phyloP scores from a whole-genome alignment of 495 filamentous ascomycete species.

The Tuber brumale region DNA sequence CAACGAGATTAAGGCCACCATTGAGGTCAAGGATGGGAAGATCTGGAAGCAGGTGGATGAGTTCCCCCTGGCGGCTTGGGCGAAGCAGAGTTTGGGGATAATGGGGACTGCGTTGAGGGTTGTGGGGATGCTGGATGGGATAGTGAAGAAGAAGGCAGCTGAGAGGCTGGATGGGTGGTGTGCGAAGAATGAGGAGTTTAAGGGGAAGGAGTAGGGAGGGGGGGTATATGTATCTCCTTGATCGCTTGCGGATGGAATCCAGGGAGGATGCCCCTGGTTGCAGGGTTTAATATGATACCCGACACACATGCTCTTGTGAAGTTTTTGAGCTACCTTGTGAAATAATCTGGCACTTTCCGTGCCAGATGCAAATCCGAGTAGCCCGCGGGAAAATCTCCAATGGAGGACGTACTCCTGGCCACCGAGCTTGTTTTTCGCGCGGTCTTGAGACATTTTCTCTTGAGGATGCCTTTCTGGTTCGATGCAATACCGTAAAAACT shows the following conservation, averaged over 20 bases:
- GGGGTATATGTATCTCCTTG: neutral
- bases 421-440: neutral
- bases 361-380: neutral
- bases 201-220: constrained; percentile 4
- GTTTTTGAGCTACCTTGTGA: neutral
- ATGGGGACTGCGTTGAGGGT: constrained; percentile 8
- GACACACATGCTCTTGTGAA: neutral
- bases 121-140: constrained; percentile 11
- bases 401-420: neutral
- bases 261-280: neutral
- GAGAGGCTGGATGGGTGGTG: constrained; percentile 25
- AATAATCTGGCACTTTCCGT: neutral
- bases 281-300: neutral
- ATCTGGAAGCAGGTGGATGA: constrained; percentile 15
- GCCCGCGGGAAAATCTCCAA: neutral
- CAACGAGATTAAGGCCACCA: constrained; percentile 14
- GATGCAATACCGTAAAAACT: too few species aligned
- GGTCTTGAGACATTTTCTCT: neutral
- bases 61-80: constrained; percentile 22
- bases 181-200: constrained; percentile 17
- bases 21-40: constrained; percentile 22
- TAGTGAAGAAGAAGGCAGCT: constrained; percentile 12
- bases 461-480: neutral
- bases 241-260: neutral
- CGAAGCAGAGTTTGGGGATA: constrained; percentile 19